These are phyloP conservation scores for Candida vartiovaarae DNA, from an alignment of 805 yeast species.

Conservation along the genomic window DNA sequence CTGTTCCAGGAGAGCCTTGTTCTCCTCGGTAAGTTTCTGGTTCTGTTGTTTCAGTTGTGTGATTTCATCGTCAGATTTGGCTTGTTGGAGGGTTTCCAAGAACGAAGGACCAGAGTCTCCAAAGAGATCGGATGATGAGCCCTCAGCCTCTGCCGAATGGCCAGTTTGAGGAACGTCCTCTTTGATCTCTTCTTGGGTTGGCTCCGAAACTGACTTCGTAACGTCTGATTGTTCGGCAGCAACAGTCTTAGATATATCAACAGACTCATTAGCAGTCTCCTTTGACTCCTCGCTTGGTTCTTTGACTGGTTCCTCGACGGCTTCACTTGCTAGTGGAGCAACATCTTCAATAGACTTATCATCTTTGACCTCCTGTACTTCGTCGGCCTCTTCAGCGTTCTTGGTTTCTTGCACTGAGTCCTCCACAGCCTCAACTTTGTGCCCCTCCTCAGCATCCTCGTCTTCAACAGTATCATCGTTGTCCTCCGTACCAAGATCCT, in stretches of 20 bases:
- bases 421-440: too few species aligned
- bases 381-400: constrained; percentile 2
- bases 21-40: constrained; percentile 9
- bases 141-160: too few species aligned
- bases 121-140: not conserved
- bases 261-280: too few species aligned
- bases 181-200: too few species aligned
- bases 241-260: too few species aligned
- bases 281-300: not conserved
- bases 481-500: constrained; percentile 1
- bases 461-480: constrained; percentile 3
- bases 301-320: constrained; percentile 4
- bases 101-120: constrained; percentile 20
- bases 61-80: constrained; percentile 15
- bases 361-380: constrained; percentile 10
- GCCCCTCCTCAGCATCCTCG: not conserved
- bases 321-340: too few species aligned
- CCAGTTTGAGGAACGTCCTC: too few species aligned
- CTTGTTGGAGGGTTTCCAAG: constrained; percentile 18
- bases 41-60: constrained; percentile 29
- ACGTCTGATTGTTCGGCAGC: too few species aligned
- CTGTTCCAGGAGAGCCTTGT: constrained; percentile 23
- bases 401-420: too few species aligned
- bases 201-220: too few species aligned
- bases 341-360: constrained; percentile 7